phyloP scores from a whole-genome alignment of 1,284 basidiomycete species.

The Serendipita sp. region DNA sequence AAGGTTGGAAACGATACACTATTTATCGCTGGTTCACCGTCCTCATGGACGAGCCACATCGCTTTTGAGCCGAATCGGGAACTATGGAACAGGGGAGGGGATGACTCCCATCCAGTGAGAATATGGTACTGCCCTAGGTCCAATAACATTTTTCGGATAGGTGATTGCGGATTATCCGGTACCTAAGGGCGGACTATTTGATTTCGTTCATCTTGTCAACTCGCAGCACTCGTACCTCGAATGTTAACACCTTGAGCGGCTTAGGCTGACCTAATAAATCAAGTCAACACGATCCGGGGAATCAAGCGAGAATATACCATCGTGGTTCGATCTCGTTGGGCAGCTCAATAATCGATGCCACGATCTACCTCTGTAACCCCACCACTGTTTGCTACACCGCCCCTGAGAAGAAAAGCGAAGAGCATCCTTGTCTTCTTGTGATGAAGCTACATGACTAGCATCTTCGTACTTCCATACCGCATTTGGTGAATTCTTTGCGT shows the following conservation, averaged over 20 bases:
- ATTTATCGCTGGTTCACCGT: neutral
- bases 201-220: neutral
- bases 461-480: neutral
- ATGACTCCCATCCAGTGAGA: neutral
- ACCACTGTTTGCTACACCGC: conserved; percentile 1
- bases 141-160: neutral
- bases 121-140: neutral
- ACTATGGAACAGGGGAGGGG: neutral
- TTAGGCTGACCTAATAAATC: neutral
- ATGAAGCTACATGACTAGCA: neutral
- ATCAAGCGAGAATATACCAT: neutral
- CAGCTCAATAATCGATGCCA: neutral
- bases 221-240: neutral
- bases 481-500: neutral
- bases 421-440: neutral
- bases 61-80: conserved; percentile 5
- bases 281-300: neutral
- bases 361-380: neutral
- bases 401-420: conserved; percentile 1
- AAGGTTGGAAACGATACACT: neutral
- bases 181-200: neutral
- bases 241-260: neutral
- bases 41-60: neutral
- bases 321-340: neutral
- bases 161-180: neutral